phyloP scores from a whole-genome alignment of 495 filamentous ascomycete species.

The Aspergillus sclerotioniger region DNA sequence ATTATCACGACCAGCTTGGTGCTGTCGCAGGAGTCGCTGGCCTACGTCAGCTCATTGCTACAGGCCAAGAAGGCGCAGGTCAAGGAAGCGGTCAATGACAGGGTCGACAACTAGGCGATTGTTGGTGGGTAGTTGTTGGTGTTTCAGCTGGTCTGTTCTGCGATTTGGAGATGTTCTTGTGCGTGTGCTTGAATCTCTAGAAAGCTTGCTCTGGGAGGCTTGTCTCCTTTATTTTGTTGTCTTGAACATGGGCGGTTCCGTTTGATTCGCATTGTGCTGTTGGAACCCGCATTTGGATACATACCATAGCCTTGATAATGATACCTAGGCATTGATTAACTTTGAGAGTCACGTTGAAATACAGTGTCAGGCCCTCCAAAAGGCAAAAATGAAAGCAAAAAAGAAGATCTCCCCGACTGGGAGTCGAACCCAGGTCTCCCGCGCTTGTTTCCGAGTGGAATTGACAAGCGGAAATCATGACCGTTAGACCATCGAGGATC shows the following conservation, averaged over 20 bases:
- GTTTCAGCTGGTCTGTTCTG: conserved; percentile 6
- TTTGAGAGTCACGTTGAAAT: neutral
- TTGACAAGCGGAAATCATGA: conserved; percentile 10
- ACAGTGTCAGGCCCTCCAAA: neutral
- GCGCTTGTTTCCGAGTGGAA: neutral
- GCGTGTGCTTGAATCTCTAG: conserved; percentile 7
- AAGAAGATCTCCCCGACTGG: conserved; percentile 5
- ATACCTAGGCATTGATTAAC: neutral
- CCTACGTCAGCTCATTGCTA: conserved; percentile 55
- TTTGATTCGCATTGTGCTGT: conserved; percentile 5
- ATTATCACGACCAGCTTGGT: conserved; percentile 70
- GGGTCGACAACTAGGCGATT: conserved; percentile 36
- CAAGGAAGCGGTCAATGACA: conserved; percentile 56
- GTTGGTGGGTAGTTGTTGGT: conserved; percentile 11
- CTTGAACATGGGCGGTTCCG: neutral
- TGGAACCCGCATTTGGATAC: conserved; percentile 14
- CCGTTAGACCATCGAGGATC: conserved; percentile 8
- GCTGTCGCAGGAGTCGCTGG: conserved; percentile 64
- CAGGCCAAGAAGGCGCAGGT: conserved; percentile 60
- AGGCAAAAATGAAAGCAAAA: neutral
- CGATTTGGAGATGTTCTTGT: conserved; percentile 7
- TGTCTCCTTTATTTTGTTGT: conserved; percentile 7
- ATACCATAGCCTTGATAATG: neutral
- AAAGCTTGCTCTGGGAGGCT: conserved; percentile 1
- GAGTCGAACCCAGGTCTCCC: conserved; percentile 9